These are phyloP conservation scores for Botrytis byssoidea DNA, from an alignment of 2,329 filamentous ascomycete species.

Conservation along the genomic window DNA sequence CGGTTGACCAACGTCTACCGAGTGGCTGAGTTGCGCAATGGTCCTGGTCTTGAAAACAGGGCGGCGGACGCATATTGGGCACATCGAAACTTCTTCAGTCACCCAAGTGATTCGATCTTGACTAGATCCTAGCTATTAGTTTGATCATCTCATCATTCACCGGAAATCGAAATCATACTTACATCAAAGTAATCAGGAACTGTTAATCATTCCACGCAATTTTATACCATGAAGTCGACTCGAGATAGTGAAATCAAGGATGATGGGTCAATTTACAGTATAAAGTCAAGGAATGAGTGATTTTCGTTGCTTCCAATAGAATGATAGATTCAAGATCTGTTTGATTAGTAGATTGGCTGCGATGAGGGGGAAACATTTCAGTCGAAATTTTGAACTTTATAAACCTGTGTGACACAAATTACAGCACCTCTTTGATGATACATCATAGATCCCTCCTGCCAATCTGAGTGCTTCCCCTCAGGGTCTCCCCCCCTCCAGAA, in stretches of 20 bases:
- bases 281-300: too few species aligned
- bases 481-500: not conserved
- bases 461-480: not conserved
- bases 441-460: not conserved
- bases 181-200: not conserved
- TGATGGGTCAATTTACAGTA: not conserved
- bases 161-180: not conserved
- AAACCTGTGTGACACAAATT: not conserved
- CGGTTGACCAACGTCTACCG: too few species aligned
- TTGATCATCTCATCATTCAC: not conserved
- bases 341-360: too few species aligned
- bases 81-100: not conserved
- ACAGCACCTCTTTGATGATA: not conserved
- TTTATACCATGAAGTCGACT: not conserved
- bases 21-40: not conserved
- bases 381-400: not conserved
- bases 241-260: not conserved
- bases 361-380: not conserved
- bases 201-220: not conserved
- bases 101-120: not conserved
- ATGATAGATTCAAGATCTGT: not conserved
- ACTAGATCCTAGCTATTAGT: not conserved
- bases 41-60: not conserved
- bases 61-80: not conserved
- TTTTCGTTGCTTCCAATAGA: not conserved